Conservation (phyloP, 179 eudicot species). For the Monotropa hypopitys region DNA sequence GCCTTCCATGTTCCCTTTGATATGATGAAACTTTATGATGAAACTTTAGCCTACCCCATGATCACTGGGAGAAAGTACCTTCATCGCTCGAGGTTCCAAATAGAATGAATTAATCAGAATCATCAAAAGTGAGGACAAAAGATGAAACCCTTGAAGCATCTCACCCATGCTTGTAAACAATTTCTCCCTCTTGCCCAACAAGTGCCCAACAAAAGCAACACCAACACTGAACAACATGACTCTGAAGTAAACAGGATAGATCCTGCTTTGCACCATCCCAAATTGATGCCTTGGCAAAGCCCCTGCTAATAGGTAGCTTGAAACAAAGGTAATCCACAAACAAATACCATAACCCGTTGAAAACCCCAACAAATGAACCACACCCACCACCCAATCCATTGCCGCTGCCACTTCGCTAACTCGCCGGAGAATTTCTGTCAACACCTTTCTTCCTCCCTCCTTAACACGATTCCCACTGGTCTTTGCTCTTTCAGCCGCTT, state of each 20-base stretch:
- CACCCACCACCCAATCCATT: slow-evolving; percentile 15
- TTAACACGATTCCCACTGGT: slow-evolving; percentile 10
- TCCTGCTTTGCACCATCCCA: slow-evolving; percentile 69
- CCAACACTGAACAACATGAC: slow-evolving; percentile 46
- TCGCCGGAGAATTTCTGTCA: slow-evolving; percentile 21
- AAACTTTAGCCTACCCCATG: neutral
- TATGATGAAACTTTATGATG: neutral
- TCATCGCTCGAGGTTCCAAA: slow-evolving; percentile 71
- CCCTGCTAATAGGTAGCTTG: slow-evolving; percentile 51
- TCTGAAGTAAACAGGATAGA: slow-evolving; percentile 66
- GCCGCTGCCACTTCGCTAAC: slow-evolving; percentile 22
- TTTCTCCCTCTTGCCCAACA: slow-evolving; percentile 21
- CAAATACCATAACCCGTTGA: slow-evolving; percentile 58
- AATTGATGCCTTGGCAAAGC: slow-evolving; percentile 61
- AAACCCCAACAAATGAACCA: slow-evolving; percentile 47
- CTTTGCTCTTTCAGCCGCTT: slow-evolving; percentile 5
- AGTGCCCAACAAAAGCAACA: slow-evolving; percentile 46
- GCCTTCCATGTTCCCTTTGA: neutral
- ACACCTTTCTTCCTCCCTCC: slow-evolving; percentile 28
- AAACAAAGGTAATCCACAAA: slow-evolving; percentile 70
- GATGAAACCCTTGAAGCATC: slow-evolving; percentile 34
- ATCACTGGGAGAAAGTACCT: slow-evolving; percentile 26
- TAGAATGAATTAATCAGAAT: slow-evolving; percentile 38
- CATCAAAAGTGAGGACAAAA: slow-evolving; percentile 28
- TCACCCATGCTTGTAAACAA: slow-evolving; percentile 12